Evolutionary conservation across 345 rosid genomes (phyloP).

Genomic region (Murraya paniculata): DNA sequence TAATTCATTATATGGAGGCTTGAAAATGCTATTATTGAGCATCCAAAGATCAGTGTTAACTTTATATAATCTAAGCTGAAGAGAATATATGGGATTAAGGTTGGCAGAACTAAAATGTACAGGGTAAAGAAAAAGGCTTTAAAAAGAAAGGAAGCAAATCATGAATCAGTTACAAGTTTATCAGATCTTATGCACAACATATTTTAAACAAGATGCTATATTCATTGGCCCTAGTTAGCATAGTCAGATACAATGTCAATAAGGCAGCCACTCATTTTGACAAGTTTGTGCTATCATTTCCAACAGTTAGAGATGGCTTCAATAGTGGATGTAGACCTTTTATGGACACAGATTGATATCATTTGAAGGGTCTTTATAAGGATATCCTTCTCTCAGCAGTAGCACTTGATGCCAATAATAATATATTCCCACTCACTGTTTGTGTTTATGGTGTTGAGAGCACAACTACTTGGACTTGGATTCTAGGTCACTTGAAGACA

Average conservation of each 20-base stretch:
- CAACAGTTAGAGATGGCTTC: background rate
- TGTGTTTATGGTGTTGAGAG: background rate
- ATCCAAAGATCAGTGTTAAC: no score
- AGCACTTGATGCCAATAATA: background rate
- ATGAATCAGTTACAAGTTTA: background rate
- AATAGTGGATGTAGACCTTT: background rate
- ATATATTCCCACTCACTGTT: background rate
- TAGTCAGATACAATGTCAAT: background rate
- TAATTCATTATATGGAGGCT: no score
- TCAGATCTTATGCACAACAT: background rate
- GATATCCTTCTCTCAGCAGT: background rate
- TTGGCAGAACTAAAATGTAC: background rate
- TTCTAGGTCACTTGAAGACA: background rate
- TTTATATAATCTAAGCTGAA: no score
- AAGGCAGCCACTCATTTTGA: background rate
- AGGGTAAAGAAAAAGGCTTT: background rate
- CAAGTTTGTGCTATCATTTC: background rate
- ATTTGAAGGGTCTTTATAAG: background rate
- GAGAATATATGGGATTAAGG: background rate
- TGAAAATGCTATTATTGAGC: no score
- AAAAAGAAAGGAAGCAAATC: background rate
- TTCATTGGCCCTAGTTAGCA: background rate
- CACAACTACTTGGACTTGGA: background rate
- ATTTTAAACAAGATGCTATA: background rate
- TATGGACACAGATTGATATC: background rate